Evolutionary conservation across 805 yeast genomes (phyloP).

Genomic region (Metschnikowia lochheadii): DNA sequence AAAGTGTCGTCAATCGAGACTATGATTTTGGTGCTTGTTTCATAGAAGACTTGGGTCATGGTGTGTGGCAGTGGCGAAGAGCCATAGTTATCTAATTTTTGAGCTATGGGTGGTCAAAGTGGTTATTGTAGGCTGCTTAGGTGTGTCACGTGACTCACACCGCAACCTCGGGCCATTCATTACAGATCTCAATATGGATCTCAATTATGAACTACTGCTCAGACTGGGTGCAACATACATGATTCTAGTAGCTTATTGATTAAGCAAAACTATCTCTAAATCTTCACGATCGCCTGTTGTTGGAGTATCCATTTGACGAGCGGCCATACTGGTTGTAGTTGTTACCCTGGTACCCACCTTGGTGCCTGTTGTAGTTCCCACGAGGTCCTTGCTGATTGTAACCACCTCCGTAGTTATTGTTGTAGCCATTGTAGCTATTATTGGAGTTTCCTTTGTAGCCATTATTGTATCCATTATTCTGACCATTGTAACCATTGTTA

Average conservation of each 20-base stretch:
- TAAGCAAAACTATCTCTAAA: not conserved
- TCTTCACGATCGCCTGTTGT: not conserved
- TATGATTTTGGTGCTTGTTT: not conserved
- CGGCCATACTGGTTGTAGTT: slow-evolving; percentile 2
- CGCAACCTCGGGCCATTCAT: not conserved
- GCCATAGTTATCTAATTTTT: not conserved
- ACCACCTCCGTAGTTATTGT: not conserved
- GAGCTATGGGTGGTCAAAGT: too few relatives aligned
- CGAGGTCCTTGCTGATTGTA: slow-evolving; percentile 4
- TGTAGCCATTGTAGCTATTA: slow-evolving; percentile 1
- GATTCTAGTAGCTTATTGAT: not conserved
- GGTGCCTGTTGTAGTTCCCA: slow-evolving; percentile 1
- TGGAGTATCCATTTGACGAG: not conserved
- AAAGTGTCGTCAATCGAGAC: not conserved
- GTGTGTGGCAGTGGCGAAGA: not conserved
- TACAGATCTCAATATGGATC: too few relatives aligned
- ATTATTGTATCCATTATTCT: not conserved
- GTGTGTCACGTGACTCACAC: not conserved
- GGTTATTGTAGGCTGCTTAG: not conserved
- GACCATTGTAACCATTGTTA: not conserved
- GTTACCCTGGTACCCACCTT: slow-evolving; percentile 5
- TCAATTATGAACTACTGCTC: not conserved
- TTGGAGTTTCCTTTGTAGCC: not conserved
- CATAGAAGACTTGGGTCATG: slow-evolving; percentile 3
- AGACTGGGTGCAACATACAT: not conserved